phyloP scores from a whole-genome alignment of 495 filamentous ascomycete species.

The Aspergillus diversus region DNA sequence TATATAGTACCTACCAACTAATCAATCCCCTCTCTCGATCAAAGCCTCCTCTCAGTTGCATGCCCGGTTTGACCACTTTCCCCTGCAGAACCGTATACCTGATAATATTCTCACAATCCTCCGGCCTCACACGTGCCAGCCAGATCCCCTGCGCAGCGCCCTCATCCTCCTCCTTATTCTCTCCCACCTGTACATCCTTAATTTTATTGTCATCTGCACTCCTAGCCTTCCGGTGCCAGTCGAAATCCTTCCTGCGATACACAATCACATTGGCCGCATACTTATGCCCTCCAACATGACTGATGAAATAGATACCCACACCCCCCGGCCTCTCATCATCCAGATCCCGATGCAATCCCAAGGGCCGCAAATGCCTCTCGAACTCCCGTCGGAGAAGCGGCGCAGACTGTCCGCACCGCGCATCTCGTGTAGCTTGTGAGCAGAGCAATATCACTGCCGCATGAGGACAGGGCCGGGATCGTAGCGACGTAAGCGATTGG shows the following conservation, averaged over 20 bases:
- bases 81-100: constrained; percentile 88
- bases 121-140: constrained; percentile 84
- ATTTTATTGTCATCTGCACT: constrained; percentile 46
- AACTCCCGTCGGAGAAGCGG: constrained; percentile 85
- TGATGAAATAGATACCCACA: constrained; percentile 93
- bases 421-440: constrained; percentile 90
- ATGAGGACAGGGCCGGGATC: constrained; percentile 75
- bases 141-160: constrained; percentile 89
- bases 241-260: constrained; percentile 69
- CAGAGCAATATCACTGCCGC: constrained; percentile 87
- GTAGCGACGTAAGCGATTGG: constrained; percentile 55
- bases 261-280: constrained; percentile 81
- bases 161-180: constrained; percentile 46
- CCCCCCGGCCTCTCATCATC: constrained; percentile 86
- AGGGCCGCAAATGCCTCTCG: constrained; percentile 81
- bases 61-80: constrained; percentile 85
- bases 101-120: constrained; percentile 94
- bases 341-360: constrained; percentile 84
- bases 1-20: constrained; percentile 70
- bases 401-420: constrained; percentile 90
- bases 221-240: constrained; percentile 49
- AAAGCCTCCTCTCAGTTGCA: constrained; percentile 87
- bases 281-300: constrained; percentile 63
- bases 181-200: constrained; percentile 17
- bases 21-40: constrained; percentile 76